phyloP scores from a whole-genome alignment of 73 alveolate species.

The Effrenium voratum region DNA sequence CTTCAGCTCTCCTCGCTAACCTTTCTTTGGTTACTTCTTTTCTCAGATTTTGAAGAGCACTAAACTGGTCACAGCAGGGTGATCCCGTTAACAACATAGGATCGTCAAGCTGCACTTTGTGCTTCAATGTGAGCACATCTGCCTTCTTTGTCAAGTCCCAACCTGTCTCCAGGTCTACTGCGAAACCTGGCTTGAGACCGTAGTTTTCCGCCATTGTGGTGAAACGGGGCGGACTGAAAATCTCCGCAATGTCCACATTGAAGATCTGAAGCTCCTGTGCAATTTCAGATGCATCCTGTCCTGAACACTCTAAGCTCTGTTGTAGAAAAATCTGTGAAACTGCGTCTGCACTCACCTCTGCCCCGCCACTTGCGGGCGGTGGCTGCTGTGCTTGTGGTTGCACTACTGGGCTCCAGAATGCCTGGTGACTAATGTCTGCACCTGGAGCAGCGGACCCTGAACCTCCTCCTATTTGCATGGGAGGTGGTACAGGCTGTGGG shows the following conservation, averaged over 20 bases:
- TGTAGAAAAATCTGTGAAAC: no score
- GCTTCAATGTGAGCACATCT: background rate
- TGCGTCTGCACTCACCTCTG: no score
- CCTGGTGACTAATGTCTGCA: background rate
- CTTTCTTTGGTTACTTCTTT: no score
- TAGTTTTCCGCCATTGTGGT: background rate
- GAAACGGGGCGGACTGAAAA: background rate
- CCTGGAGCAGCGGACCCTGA: slow-evolving; percentile 16
- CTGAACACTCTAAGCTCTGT: no score
- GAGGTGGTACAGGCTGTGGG: no score
- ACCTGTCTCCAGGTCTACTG: background rate
- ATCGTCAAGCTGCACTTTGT: background rate
- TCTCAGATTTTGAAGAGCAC: background rate
- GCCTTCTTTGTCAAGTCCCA: background rate
- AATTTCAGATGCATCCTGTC: no score
- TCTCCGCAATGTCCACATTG: background rate
- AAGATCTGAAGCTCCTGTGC: no score
- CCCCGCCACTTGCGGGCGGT: no score
- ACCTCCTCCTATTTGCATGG: background rate
- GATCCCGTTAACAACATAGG: background rate
- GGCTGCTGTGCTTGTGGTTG: no score
- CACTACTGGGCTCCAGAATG: background rate
- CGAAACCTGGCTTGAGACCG: background rate
- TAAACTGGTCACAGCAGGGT: background rate
- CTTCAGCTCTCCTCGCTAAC: no score